A percentile compares a stretch with the other conserved stretches of the same genome.
These are phyloP conservation scores for Alternaria tenuissima DNA, from an alignment of 2,329 filamentous ascomycete species.

Conservation along the genomic window DNA sequence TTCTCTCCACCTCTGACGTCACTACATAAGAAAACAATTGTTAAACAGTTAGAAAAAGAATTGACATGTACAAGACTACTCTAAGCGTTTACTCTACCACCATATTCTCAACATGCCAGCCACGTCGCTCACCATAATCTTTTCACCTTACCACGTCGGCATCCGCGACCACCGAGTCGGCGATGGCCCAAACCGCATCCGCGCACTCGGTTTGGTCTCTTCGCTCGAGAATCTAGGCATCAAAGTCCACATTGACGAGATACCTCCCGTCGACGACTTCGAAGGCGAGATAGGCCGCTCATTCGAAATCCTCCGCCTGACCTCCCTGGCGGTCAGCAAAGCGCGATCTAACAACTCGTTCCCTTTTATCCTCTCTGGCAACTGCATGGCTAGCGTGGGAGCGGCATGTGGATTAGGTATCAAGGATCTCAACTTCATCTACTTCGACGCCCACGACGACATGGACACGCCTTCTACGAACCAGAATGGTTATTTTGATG, in stretches of 20 bases:
- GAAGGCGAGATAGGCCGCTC: neutral
- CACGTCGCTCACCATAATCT: neutral
- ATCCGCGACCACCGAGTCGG: constrained; percentile 50
- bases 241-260: neutral
- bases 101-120: neutral
- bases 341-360: constrained; percentile 26
- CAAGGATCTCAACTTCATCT: constrained; percentile 47
- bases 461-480: constrained; percentile 50
- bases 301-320: neutral
- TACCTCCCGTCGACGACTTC: neutral
- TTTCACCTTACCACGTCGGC: constrained; percentile 54
- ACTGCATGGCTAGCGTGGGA: constrained; percentile 51
- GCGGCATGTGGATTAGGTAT: constrained; percentile 47
- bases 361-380: constrained; percentile 52
- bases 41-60: neutral
- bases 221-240: constrained; percentile 32
- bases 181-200: constrained; percentile 48
- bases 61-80: neutral
- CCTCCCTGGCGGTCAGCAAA: neutral
- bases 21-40: neutral
- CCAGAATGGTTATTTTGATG: constrained; percentile 51
- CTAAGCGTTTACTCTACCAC: neutral
- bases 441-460: constrained; percentile 58
- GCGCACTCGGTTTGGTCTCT: constrained; percentile 36
- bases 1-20: neutral